Evolutionary conservation across 1,284 basidiomycete genomes (phyloP).

Genomic region (Irpex sp.): DNA sequence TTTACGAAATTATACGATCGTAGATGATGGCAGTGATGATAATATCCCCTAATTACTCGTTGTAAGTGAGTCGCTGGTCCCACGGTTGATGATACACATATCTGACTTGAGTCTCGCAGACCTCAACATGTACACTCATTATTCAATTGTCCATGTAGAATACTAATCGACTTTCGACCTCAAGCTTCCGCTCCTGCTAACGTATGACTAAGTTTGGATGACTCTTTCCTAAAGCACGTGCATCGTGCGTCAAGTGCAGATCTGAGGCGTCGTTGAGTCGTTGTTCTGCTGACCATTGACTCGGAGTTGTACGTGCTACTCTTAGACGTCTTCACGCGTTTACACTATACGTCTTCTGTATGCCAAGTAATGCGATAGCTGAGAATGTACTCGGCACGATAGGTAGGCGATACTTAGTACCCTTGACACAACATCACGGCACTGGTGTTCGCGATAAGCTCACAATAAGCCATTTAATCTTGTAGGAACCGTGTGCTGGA

Average conservation of each 20-base stretch:
- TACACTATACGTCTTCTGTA: slow-evolving; percentile 12
- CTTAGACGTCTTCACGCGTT: neutral
- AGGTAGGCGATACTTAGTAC: slow-evolving; percentile 40
- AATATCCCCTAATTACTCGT: neutral
- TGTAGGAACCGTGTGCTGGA: slow-evolving; percentile 66
- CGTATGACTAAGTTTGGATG: no score
- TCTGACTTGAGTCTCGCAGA: no score
- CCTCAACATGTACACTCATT: no score
- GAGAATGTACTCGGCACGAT: slow-evolving; percentile 63
- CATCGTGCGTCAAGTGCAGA: no score
- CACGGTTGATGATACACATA: no score
- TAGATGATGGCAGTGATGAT: neutral
- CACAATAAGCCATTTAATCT: neutral
- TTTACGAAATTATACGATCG: neutral
- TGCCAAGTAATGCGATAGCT: slow-evolving; percentile 38
- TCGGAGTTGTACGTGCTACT: neutral
- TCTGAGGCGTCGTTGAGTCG: no score
- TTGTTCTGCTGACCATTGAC: no score
- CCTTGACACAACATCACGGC: neutral
- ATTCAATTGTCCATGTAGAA: no score
- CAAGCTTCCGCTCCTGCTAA: no score
- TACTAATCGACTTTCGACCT: no score
- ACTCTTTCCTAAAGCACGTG: no score
- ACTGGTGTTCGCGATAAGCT: neutral
- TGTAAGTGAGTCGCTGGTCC: neutral